Evolutionary conservation across 1,139 yeast species (phyloP).

Genomic region (Taphrina flavorubra): DNA sequence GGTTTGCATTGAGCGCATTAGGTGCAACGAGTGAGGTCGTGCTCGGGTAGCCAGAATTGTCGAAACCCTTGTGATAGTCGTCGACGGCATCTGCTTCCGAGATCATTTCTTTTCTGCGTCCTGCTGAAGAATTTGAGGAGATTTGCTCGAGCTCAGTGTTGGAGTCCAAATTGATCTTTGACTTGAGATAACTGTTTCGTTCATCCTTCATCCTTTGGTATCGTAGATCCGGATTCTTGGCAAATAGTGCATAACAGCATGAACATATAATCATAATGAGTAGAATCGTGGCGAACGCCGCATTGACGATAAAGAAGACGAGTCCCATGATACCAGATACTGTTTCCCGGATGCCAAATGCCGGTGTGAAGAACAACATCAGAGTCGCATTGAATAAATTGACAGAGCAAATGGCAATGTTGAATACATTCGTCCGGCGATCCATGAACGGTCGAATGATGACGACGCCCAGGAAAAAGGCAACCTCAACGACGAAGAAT

Average conservation of each 20-base stretch:
- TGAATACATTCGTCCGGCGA: constrained; percentile 88
- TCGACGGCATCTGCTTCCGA: constrained; percentile 29
- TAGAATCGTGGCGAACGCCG: constrained; percentile 81
- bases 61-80: constrained; percentile 29
- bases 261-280: constrained; percentile 80
- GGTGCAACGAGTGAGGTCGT: constrained; percentile 34
- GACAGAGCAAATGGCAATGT: constrained; percentile 80
- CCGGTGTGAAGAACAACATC: constrained; percentile 84
- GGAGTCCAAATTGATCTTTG: constrained; percentile 38
- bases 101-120: constrained; percentile 38
- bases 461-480: constrained; percentile 68
- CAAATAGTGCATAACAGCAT: constrained; percentile 78
- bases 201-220: constrained; percentile 98
- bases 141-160: constrained; percentile 39
- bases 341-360: constrained; percentile 73
- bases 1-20: constrained; percentile 2
- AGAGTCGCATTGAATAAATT: constrained; percentile 81
- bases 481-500: constrained; percentile 74
- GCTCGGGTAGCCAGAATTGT: constrained; percentile 22
- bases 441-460: constrained; percentile 89
- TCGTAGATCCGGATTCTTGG: constrained; percentile 92
- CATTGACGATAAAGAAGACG: constrained; percentile 87
- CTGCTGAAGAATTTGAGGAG: constrained; percentile 17
- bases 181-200: constrained; percentile 59
- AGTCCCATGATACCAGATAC: constrained; percentile 92